Evolutionary conservation across 129 eudicot genomes (phyloP).

Genomic region (Glebionis coronaria): DNA sequence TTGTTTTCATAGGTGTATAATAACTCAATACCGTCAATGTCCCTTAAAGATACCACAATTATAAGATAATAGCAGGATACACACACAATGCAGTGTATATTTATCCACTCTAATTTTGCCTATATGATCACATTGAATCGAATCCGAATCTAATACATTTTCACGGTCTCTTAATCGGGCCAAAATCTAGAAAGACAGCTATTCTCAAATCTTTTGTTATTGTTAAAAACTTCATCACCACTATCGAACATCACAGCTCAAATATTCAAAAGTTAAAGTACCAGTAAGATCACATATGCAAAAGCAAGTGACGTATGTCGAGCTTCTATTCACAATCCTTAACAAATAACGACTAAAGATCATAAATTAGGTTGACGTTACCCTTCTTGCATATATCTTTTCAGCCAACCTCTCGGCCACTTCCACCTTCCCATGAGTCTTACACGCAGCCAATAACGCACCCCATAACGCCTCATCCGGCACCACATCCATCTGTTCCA

Average conservation of each 20-base stretch:
- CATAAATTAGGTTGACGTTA: background rate
- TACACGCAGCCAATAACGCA: slow-evolving; percentile 50
- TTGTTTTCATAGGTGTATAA: background rate
- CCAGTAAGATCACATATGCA: too few relatives aligned
- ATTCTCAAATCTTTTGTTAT: too few relatives aligned
- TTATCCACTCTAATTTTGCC: too few relatives aligned
- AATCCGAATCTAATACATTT: too few relatives aligned
- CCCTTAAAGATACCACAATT: background rate
- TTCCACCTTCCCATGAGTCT: slow-evolving; percentile 46
- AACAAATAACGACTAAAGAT: background rate
- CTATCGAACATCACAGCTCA: background rate
- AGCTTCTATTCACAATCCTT: background rate
- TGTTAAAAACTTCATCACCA: background rate
- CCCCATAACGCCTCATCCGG: slow-evolving; percentile 47
- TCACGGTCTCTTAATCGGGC: background rate
- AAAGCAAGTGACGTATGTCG: background rate
- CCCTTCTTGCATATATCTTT: slow-evolving; percentile 34
- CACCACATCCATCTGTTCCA: slow-evolving; percentile 29
- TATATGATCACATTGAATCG: too few relatives aligned
- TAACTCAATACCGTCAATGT: background rate
- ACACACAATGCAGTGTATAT: too few relatives aligned
- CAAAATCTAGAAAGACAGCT: background rate
- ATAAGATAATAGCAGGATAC: background rate
- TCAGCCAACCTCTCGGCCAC: slow-evolving; percentile 46
- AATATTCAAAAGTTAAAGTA: background rate